Conservation (phyloP, 805 yeast genomes). For the Metschnikowia hibisci region DNA sequence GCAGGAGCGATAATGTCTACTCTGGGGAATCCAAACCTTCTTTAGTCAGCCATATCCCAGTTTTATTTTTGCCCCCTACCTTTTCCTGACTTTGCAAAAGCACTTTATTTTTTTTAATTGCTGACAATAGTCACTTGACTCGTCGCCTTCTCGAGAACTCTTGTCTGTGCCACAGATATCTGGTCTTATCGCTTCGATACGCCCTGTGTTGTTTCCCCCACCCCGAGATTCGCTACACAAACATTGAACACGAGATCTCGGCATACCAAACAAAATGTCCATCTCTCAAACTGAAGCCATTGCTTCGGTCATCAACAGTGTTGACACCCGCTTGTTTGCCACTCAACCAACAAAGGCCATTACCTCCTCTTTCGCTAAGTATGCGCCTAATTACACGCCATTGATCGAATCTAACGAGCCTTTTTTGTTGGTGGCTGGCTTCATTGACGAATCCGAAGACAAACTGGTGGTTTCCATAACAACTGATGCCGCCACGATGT, state of each 20-base stretch:
- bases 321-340: conserved; percentile 35
- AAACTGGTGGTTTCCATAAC: conserved; percentile 38
- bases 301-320: conserved; percentile 21
- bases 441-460: conserved; percentile 17
- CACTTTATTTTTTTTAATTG: background rate
- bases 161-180: background rate
- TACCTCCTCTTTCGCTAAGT: conserved; percentile 27
- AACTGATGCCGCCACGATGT: conserved; percentile 50
- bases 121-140: background rate
- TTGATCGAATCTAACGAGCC: conserved; percentile 52
- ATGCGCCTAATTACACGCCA: conserved; percentile 21
- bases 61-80: background rate
- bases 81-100: background rate
- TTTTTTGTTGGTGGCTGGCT: conserved; percentile 40
- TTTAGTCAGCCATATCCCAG: conserved; percentile 1
- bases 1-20: conserved; percentile 9
- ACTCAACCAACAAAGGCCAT: conserved; percentile 48
- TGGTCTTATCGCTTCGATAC: conserved; percentile 1
- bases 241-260: too few relatives aligned
- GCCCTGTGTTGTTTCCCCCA: background rate
- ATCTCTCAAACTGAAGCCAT: conserved; percentile 17
- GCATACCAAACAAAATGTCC: conserved; percentile 1
- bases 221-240: too few relatives aligned
- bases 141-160: background rate
- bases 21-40: conserved; percentile 3